A percentile compares a stretch with the other conserved stretches of the same genome.
phyloP scores from a whole-genome alignment of 805 yeast genomes.

The Candida fluviatilis region DNA sequence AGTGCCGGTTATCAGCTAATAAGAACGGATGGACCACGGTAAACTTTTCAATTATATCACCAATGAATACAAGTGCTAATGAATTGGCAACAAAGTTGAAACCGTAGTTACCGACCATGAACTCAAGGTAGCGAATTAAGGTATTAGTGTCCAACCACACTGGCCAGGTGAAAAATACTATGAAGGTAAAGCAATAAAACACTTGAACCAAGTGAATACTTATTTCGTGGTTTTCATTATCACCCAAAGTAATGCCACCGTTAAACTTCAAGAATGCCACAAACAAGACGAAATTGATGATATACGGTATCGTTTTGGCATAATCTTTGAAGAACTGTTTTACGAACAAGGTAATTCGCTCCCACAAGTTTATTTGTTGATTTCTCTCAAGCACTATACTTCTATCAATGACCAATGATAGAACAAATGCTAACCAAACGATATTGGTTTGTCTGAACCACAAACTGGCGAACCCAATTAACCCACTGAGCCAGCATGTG shows the following conservation, averaged over 20 bases:
- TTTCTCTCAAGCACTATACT: conserved; percentile 10
- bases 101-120: conserved; percentile 20
- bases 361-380: conserved; percentile 12
- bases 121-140: conserved; percentile 34
- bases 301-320: conserved; percentile 44
- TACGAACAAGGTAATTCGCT: conserved; percentile 11
- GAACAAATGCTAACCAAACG: conserved; percentile 70
- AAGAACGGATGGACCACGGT: conserved; percentile 86
- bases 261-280: conserved; percentile 56
- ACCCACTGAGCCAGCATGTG: conserved; percentile 39
- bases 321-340: conserved; percentile 14
- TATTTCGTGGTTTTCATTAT: conserved; percentile 76
- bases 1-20: conserved; percentile 92
- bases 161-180: conserved; percentile 67
- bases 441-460: conserved; percentile 89
- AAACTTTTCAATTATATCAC: conserved; percentile 48
- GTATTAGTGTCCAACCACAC: conserved; percentile 54
- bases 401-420: conserved; percentile 52
- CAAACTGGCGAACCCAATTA: conserved; percentile 59
- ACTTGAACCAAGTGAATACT: conserved; percentile 75
- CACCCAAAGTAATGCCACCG: conserved; percentile 89
- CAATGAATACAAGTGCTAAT: conserved; percentile 26
- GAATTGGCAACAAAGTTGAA: conserved; percentile 14
- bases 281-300: conserved; percentile 50
- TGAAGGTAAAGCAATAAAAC: conserved; percentile 69